Evolutionary conservation across 2,329 filamentous ascomycete species (phyloP).

Genomic region (Fusarium odoratissimum): DNA sequence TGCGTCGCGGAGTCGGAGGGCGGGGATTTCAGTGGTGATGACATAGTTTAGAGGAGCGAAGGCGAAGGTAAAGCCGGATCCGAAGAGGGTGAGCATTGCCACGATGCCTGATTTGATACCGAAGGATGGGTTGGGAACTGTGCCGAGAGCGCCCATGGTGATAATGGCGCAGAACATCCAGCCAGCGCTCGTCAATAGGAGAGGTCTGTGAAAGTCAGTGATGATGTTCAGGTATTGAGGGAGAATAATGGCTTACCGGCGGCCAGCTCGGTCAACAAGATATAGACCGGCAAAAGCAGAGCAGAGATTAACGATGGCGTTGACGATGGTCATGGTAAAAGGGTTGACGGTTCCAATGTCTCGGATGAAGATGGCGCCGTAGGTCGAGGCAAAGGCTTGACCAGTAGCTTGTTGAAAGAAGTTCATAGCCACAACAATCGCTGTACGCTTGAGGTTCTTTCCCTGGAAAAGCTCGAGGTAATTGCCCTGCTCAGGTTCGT

Average conservation of each 20-base stretch:
- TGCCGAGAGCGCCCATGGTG: slow-evolving; percentile 44
- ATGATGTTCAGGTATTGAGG: too few species aligned
- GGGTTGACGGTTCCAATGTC: slow-evolving; percentile 42
- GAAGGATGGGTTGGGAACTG: slow-evolving; percentile 6
- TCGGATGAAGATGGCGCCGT: slow-evolving; percentile 41
- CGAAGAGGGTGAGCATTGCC: slow-evolving; percentile 42
- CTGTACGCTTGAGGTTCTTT: slow-evolving; percentile 27
- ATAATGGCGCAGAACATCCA: slow-evolving; percentile 39
- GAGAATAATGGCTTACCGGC: slow-evolving; percentile 3
- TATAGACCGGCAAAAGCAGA: slow-evolving; percentile 9
- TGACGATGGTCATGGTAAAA: slow-evolving; percentile 39
- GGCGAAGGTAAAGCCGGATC: slow-evolving; percentile 12
- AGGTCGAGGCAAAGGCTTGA: slow-evolving; percentile 37
- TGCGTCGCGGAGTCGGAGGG: slow-evolving; percentile 20
- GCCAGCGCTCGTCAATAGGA: slow-evolving; percentile 11
- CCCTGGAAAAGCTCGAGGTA: slow-evolving; percentile 33
- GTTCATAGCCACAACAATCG: slow-evolving; percentile 25
- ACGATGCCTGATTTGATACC: slow-evolving; percentile 40
- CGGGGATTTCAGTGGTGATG: slow-evolving; percentile 36
- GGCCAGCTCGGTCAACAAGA: slow-evolving; percentile 13
- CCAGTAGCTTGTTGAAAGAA: slow-evolving; percentile 37
- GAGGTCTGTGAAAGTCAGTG: too few species aligned
- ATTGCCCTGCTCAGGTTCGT: slow-evolving; percentile 32
- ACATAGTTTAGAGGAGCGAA: slow-evolving; percentile 31
- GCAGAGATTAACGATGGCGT: slow-evolving; percentile 12